Evolutionary conservation across 164 flowering plant genomes (phyloP), one percentile per base, ranked within the genome.

Genomic region (Sextonia rubra): DNA sequence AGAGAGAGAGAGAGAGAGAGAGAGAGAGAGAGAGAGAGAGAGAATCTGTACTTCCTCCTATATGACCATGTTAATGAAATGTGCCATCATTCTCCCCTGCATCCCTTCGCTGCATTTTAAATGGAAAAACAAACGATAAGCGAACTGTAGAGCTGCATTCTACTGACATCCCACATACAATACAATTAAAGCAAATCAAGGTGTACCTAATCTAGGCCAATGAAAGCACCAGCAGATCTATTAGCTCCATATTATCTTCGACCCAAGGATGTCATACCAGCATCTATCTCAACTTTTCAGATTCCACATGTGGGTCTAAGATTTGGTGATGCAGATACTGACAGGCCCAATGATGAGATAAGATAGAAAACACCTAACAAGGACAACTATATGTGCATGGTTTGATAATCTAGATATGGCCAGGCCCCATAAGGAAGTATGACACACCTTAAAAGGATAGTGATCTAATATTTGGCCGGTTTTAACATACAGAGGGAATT

Each of bases 81-180:
- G 48, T 64, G 61, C 26, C 74, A 48, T 77, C 62, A 29, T 49
- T 47, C 60, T 66, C 72, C n/a, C 18, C 80, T 29, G 56, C 49
- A 67, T 71, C 69, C 49, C 23, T 77, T 47, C 77, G 68, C 80
- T 77, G 80, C 75, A 78, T 22, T 25, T 37, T 44, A 58, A 26
- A 73, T 60, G 12, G 58, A 71, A 64, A 18, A 49, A 24, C 25
- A 15, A 22, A 12, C 7, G 1, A 24, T 37, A n/a, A 17, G 48
- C 25, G 25, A 27, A 44, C 8, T 37, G 14, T 23, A 12, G 60
- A 63, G 44, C 24, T 24, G 66, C 26, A 60, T 3, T 64, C 64
- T 30, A 37, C 17, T 52, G 14, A 52, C 14, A 20, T 20, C 58
- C 17, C 58, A 2, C n/a, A 18, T 15, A 2, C 58, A 52, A 20